Conservation (phyloP, 768 basidiomycete genomes). For the Lactarius deliciosus region DNA sequence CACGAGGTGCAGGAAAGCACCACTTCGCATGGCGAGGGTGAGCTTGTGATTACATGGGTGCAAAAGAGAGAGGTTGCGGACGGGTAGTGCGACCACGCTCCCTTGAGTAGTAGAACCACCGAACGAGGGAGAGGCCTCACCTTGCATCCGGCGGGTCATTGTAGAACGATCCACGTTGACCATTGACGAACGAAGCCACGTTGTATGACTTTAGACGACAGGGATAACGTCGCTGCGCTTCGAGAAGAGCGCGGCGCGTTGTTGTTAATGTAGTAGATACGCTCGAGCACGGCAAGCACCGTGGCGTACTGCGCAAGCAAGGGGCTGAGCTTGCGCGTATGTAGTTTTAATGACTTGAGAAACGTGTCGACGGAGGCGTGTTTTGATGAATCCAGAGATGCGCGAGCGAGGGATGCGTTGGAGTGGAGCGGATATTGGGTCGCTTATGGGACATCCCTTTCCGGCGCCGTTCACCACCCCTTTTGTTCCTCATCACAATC, state of each 20-base stretch:
- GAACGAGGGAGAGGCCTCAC: constrained; percentile 35
- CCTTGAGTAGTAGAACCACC: constrained; percentile 36
- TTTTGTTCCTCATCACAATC: not conserved
- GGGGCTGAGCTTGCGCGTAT: constrained; percentile 51
- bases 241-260: too few species aligned
- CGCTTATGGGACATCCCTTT: not conserved
- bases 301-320: constrained; percentile 44
- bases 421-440: constrained; percentile 26
- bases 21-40: constrained; percentile 62
- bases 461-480: not conserved
- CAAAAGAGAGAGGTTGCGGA: constrained; percentile 36
- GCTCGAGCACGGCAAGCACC: constrained; percentile 60
- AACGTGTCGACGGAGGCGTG: constrained; percentile 50
- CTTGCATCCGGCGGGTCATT: constrained; percentile 36
- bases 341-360: constrained; percentile 59
- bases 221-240: constrained; percentile 40
- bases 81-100: constrained; percentile 66
- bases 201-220: constrained; percentile 36
- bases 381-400: constrained; percentile 28
- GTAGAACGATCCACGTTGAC: constrained; percentile 54
- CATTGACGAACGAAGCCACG: constrained; percentile 21
- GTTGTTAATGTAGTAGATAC: constrained; percentile 72
- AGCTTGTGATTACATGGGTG: too few species aligned
- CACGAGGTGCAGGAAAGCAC: constrained; percentile 70
- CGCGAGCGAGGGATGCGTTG: constrained; percentile 23